These are phyloP conservation scores for Fusarium veterinarium DNA, from an alignment of 2,329 filamentous ascomycete genomes.

Conservation along the genomic window DNA sequence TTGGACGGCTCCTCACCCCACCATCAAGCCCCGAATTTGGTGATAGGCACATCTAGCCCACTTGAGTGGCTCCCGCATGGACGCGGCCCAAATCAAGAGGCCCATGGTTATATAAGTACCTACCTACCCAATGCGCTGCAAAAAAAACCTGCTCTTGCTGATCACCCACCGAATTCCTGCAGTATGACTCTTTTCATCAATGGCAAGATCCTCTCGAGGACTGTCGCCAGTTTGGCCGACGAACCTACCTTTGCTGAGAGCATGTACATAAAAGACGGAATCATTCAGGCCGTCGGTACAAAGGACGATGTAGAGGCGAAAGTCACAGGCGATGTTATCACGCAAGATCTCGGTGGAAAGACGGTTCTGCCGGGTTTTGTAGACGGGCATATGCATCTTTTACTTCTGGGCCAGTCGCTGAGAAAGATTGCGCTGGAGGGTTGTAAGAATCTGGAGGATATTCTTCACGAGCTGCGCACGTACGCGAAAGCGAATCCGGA, in stretches of 20 bases:
- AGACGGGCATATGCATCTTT: constrained; percentile 68
- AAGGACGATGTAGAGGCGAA: constrained; percentile 44
- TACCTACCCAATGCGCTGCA: background rate
- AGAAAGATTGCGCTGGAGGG: constrained; percentile 61
- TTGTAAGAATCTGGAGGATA: constrained; percentile 62
- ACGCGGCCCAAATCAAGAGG: constrained; percentile 7
- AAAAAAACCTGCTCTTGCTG: background rate
- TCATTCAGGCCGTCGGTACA: constrained; percentile 51
- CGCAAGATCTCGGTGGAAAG: constrained; percentile 47
- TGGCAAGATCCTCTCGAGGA: constrained; percentile 45
- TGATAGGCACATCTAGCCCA: constrained; percentile 34
- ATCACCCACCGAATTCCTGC: background rate
- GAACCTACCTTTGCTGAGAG: constrained; percentile 47
- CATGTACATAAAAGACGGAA: constrained; percentile 51
- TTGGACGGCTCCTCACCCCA: constrained; percentile 4
- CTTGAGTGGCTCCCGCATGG: constrained; percentile 23
- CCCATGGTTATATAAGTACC: constrained; percentile 30
- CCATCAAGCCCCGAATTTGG: constrained; percentile 4
- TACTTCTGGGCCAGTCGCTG: constrained; percentile 65
- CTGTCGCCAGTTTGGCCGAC: constrained; percentile 39
- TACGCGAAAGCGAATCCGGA: constrained; percentile 61
- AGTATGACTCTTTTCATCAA: constrained; percentile 44
- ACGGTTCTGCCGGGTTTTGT: constrained; percentile 66
- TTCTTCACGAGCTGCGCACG: constrained; percentile 57
- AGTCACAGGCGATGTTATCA: constrained; percentile 7